Base-by-base conservation (phyloP, 1,284 basidiomycete genomes). In the Cystobasidiaceae sp. region DNA sequence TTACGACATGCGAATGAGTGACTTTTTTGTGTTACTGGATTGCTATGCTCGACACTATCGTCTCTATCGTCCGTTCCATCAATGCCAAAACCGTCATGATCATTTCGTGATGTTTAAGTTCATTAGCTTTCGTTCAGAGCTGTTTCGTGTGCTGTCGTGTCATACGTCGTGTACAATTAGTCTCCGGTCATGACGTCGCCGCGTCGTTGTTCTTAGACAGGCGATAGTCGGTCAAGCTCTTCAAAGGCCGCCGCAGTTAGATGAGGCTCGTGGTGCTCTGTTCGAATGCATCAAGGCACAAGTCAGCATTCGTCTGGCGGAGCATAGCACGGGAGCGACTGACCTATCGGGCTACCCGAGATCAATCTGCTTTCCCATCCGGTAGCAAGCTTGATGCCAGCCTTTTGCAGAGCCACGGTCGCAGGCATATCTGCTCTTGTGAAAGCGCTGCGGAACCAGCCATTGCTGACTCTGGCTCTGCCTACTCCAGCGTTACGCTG, bases 361-460 rank as follows among this genome's bases (percentile, higher is more conserved):
- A 64, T 64, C 30, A 64, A 30, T 21, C 52, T 19, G 61, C 61
- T 64, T 30, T 64, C 61, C 61, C 61, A 64, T 15, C 61, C 61
- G 6, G 61, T 64, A 9, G 51, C 61, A 4, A 64, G 19, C n/a
- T 37, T 19, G 23, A 64, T 64, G 19, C 44, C 44, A 19, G 46
- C 46, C 43, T 41, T 55, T 2, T 55, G 28, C 33, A 64, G 34
- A 32, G 61, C 61, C 9, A 32, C 23, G 9, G 49, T 45, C 21
- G 61, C 61, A n/a, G 61, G 51, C 19, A 39, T 55, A 9, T 48
- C 51, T 25, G 6, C 32, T 27, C 45, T 34, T 7, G 27, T 41
- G 48, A 64, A 64, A 30, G 41, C 43, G 23, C 51, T 28, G 39
- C 48, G 32, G 23, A 64, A 64, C 39, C 51, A 64, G 7, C 61